A percentile compares a stretch with the other conserved stretches of the same genome.
These are phyloP conservation scores for Phaeosphaeriaceae sp. DNA, from an alignment of 2,329 filamentous ascomycete genomes.

Conservation along the genomic window DNA sequence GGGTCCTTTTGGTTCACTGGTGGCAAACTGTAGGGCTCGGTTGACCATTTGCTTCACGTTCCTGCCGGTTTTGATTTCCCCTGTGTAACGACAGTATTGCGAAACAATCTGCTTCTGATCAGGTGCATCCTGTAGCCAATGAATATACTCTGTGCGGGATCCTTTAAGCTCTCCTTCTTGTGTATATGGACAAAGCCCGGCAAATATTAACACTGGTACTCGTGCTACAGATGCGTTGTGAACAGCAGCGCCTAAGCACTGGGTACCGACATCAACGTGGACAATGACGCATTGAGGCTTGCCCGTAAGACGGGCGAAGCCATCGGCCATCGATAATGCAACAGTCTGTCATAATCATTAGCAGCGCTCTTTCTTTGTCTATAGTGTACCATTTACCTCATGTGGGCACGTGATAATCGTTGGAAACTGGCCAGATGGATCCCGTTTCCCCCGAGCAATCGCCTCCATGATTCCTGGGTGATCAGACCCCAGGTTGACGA, in stretches of 20 bases:
- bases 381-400: constrained; percentile 60
- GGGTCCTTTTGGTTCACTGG: constrained; percentile 76
- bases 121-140: constrained; percentile 85
- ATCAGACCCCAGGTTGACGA: constrained; percentile 73
- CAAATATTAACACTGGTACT: constrained; percentile 78
- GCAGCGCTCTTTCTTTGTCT: background rate
- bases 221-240: constrained; percentile 80
- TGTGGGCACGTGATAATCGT: constrained; percentile 80
- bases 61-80: constrained; percentile 80
- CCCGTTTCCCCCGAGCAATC: constrained; percentile 76
- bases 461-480: constrained; percentile 81
- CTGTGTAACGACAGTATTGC: constrained; percentile 85
- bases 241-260: constrained; percentile 76
- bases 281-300: constrained; percentile 79
- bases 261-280: constrained; percentile 82
- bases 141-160: constrained; percentile 77
- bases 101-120: constrained; percentile 80
- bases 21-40: constrained; percentile 81
- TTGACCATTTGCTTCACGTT: constrained; percentile 92
- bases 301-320: constrained; percentile 71
- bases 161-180: constrained; percentile 78
- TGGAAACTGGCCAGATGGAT: constrained; percentile 69
- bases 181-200: constrained; percentile 77
- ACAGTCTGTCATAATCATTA: constrained; percentile 67
- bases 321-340: constrained; percentile 83